Evolutionary conservation across 345 rosid genomes (phyloP).

Genomic region (Kernera saxatilis): DNA sequence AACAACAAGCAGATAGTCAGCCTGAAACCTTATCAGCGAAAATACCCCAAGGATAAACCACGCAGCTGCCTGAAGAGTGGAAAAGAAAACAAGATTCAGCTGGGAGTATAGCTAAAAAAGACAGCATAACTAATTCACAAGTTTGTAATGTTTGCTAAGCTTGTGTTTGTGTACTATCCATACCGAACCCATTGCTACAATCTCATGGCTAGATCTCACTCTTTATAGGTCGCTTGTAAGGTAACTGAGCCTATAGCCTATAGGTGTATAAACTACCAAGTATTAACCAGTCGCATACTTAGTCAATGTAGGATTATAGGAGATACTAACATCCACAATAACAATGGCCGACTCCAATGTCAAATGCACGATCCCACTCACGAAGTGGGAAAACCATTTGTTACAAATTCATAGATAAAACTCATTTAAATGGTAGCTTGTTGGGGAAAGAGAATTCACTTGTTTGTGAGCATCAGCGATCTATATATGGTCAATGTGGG

Average conservation of each 20-base stretch:
- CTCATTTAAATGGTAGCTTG: not conserved
- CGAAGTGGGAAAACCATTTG: not conserved
- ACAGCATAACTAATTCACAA: not conserved
- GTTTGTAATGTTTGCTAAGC: conserved; percentile 6
- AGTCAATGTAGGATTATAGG: not conserved
- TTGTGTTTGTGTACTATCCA: not conserved
- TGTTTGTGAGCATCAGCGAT: not conserved
- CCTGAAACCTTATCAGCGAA: conserved; percentile 55
- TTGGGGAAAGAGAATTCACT: not conserved
- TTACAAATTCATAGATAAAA: not conserved
- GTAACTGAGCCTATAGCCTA: not conserved
- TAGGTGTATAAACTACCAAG: conserved; percentile 2
- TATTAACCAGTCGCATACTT: not conserved
- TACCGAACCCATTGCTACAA: not conserved
- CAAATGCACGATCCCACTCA: not conserved
- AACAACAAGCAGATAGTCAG: conserved; percentile 62
- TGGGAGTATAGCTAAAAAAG: not conserved
- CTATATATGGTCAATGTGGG: not conserved
- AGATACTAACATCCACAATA: not conserved
- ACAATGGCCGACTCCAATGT: not conserved
- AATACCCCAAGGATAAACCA: conserved; percentile 59
- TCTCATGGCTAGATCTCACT: conserved; percentile 6
- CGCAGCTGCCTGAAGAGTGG: conserved; percentile 41
- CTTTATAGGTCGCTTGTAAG: not conserved
- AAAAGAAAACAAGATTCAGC: not conserved